Evolutionary conservation across 768 basidiomycete species (phyloP), one percentile per base, ranked within the genome.

Genomic region (Lactarius indigo): DNA sequence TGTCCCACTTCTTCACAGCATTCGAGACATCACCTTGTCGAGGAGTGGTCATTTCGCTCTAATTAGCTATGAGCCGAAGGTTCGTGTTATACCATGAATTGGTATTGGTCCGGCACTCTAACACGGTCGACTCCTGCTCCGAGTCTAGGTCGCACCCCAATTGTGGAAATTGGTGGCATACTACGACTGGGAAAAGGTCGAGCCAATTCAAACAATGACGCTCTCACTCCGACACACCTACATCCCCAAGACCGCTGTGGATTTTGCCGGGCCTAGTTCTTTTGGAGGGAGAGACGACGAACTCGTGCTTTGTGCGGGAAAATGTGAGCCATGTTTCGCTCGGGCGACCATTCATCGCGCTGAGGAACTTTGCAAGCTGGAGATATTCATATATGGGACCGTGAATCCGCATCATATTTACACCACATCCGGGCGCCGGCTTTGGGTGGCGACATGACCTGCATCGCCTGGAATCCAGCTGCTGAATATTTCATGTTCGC

Each of bases 361-460:
- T 31, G 58, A 63, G 13, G 15, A 64, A 47, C 42, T 52, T 69
- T 42, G 28, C 15, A 59, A 92, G 91, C 84, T 65, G 92, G 91
- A 3, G 90, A 92, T 70, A 87, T 94, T 15, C 87, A 91, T 72
- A 90, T 93, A 20, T 94, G 92, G 92, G 92, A 94, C 71, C 84
- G 87, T 64, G 90, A 92, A 76, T 88, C 88, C 8, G 92, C 84
- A 4, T 82, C 85, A 10, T 78, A 91, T 5, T 79, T 94, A 1
- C 91, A 92, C 69, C 83, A 87, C 68, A 82, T 93, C 69, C 85
- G 84, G 18, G 83, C 86, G 30, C 87, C 85, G 71, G 79, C 78
- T 13, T 80, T 84, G 30, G 83, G 85, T 26, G 79, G 78, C 5
- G 90, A 92, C 73, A 74, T 93, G 66, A 92, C 91, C 8, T 90